Conservation (phyloP, 228 moss, liverwort and hornwort genomes). For the Sphagnum magellanicum region DNA sequence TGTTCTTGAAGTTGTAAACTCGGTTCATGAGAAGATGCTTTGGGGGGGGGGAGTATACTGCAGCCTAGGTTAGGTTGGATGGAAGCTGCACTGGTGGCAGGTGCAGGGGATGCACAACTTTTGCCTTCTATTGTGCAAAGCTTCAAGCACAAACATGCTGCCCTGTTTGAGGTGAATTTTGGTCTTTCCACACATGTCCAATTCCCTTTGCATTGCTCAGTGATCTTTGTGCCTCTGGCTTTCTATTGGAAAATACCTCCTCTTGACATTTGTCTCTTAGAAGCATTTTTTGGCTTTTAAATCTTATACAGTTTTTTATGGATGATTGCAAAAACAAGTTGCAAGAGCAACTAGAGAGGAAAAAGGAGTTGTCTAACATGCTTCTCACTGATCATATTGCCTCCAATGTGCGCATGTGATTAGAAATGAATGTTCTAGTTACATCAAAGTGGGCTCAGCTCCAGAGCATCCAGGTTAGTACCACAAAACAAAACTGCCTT, state of each 20-base stretch:
- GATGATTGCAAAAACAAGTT: constrained; percentile 40
- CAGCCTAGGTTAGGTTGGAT: constrained; percentile 57
- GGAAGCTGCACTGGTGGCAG: constrained; percentile 42
- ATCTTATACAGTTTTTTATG: constrained; percentile 51
- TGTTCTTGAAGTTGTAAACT: neutral
- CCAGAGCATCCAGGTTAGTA: constrained; percentile 47
- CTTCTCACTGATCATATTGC: constrained; percentile 35
- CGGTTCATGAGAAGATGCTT: neutral
- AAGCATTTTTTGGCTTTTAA: neutral
- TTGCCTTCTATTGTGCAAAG: constrained; percentile 48
- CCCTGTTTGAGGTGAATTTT: constrained; percentile 45
- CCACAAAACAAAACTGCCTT: neutral
- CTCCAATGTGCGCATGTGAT: constrained; percentile 35
- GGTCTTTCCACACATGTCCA: neutral
- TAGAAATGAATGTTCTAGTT: constrained; percentile 54
- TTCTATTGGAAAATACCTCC: neutral
- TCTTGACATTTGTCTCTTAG: neutral
- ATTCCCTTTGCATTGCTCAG: neutral
- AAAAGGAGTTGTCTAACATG: constrained; percentile 36
- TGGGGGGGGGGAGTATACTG: neutral
- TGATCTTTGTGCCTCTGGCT: neutral
- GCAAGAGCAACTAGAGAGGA: constrained; percentile 38
- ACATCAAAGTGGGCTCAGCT: constrained; percentile 56
- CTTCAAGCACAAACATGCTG: constrained; percentile 46
- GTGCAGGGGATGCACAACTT: constrained; percentile 45